Evolutionary conservation across 805 yeast species (phyloP), one percentile per base, ranked within the genome.

Genomic region (Millerago galiae): DNA sequence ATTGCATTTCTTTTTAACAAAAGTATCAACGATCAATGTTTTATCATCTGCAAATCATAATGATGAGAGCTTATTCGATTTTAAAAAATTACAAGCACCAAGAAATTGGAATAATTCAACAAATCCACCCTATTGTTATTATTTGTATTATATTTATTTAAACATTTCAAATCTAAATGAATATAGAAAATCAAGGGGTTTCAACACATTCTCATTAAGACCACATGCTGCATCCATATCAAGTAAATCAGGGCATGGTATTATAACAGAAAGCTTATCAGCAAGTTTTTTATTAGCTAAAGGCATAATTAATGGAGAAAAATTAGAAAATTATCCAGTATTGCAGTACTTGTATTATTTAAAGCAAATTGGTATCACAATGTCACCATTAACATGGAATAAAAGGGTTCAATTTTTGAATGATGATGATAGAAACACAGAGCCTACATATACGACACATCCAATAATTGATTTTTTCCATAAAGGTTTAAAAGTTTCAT

Each of bases 71-170:
- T 30, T 55, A 4, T 51, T 52, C 39, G 60, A 54, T 36, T 31
- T 50, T 14, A 42, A 42, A 8, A 38, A 42, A 11, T 34, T 55
- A 2, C 16, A 34, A 9, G 53, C 42, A 46, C 70, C 70, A 43
- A 43, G 26, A 42, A 50, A 36, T 50, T 67, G 72, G 71, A 42
- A 41, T 0, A 39, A 48, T 21, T 56, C 58, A 5, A 62, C 59
- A 14, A 67, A 67, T 43, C 71, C 72, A 8, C 67, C 71, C 1
- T 56, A 65, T 27, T 56, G 67, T 13, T 65, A 66, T 36, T 66
- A 66, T 48, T 50, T 63, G 52, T 67, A 62, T 42, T 65, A 66
- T 42, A 48, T 65, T 10, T 63, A 53, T 37, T 36, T 53, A 13
- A 51, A 57, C 33, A 25, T 56, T 8, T 11, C 54, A n/a, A 47